These are phyloP conservation scores for Pythium vanterpoolii DNA, from an alignment of 352 stramenopile species.

Conservation along the genomic window DNA sequence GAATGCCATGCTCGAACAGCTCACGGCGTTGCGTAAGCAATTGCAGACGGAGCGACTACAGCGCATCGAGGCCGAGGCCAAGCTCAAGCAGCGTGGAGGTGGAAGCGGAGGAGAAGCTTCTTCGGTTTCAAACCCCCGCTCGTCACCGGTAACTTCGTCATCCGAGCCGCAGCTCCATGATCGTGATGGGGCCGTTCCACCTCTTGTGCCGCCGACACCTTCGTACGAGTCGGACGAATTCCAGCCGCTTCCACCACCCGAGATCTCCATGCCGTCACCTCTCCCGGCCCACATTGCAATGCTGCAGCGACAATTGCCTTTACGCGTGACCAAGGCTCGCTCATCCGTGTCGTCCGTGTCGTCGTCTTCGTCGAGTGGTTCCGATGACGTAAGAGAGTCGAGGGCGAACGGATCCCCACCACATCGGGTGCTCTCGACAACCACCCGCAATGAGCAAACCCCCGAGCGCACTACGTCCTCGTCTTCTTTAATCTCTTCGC, in stretches of 20 bases:
- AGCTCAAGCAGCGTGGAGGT: constrained; percentile 41
- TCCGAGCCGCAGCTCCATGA: background rate
- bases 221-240: constrained; percentile 27
- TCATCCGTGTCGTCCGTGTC: constrained; percentile 10
- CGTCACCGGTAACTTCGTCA: background rate
- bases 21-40: constrained; percentile 73
- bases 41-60: constrained; percentile 66
- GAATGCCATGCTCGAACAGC: constrained; percentile 81
- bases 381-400: background rate
- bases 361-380: constrained; percentile 22
- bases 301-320: constrained; percentile 21
- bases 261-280: constrained; percentile 30
- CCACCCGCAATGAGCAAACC: constrained; percentile 17
- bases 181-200: background rate
- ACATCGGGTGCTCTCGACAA: background rate
- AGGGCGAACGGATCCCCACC: background rate
- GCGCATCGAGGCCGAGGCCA: constrained; percentile 62
- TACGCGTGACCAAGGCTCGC: background rate
- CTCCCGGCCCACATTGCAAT: constrained; percentile 39
- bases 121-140: too few relatives aligned
- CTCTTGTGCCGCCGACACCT: constrained; percentile 3
- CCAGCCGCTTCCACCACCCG: constrained; percentile 46
- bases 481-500: constrained; percentile 12
- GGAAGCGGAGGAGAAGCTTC: background rate
- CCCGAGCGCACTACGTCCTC: constrained; percentile 15